Evolutionary conservation across 2,329 filamentous ascomycete genomes (phyloP).

Genomic region (Blastomyces percursus): DNA sequence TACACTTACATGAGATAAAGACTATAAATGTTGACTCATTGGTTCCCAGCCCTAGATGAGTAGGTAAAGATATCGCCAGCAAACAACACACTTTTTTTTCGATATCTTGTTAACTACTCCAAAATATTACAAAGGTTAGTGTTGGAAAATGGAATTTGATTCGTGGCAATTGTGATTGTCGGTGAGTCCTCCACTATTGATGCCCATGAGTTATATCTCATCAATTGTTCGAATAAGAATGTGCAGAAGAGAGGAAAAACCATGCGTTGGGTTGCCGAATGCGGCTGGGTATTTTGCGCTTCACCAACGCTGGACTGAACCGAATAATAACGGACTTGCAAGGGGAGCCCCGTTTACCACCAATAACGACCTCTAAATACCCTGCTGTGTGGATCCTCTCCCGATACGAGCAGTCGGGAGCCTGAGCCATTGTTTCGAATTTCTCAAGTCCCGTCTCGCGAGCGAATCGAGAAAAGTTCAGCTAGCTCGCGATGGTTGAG

Average conservation of each 20-base stretch:
- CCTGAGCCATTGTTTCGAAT: slow-evolving; percentile 2
- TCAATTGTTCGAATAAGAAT: too few species aligned
- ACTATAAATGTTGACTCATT: background rate
- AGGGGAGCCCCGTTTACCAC: background rate
- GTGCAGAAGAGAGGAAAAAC: background rate
- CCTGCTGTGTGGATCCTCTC: background rate
- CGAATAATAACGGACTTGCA: background rate
- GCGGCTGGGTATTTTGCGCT: background rate
- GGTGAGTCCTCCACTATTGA: too few species aligned
- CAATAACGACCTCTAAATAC: background rate
- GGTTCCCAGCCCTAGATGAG: background rate
- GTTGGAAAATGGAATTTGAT: background rate
- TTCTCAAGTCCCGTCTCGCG: background rate
- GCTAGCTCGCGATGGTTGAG: background rate
- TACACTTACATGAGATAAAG: background rate
- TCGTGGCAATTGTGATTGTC: background rate
- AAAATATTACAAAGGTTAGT: background rate
- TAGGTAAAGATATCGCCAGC: background rate
- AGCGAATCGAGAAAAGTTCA: background rate
- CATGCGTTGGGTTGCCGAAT: background rate
- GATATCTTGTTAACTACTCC: background rate
- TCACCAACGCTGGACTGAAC: background rate
- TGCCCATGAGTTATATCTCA: too few species aligned
- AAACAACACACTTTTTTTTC: background rate
- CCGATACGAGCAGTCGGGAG: background rate